Base-by-base conservation (phyloP, 352 stramenopile species). In the Phytophthora lateralis region DNA sequence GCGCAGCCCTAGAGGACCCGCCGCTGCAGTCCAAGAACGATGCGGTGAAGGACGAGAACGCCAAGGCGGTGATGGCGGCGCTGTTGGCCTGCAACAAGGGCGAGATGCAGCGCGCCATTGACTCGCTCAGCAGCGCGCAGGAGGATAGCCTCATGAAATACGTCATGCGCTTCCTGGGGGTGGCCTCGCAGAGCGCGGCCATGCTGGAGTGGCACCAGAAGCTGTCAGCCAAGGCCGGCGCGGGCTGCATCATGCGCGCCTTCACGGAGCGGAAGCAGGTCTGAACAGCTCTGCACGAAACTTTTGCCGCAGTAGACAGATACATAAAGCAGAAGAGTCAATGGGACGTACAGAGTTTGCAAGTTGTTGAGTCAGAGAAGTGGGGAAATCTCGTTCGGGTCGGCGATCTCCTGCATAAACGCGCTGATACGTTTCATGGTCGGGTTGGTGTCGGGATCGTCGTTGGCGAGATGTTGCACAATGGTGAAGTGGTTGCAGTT, bases 91-190 rank as follows among this genome's bases (percentile, higher is more conserved):
- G 87, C 71, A 93, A 93, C 69, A 95, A 95, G 71, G 85, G 82
- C 60, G 87, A 95, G 69, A 92, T 91, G 80, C 82, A 92, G 69
- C 83, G 82, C 56, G 67, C 76, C 24, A 83, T 97, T 57, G 83
- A 95, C 59, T 80, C 75, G 49, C 74, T 97, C 30, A 75, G 46
- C 29, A 78, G 65, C 14, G 73, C 90, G 32, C 60, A 85, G 46
- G 85, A 94, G 55, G 90, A 97, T 63, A 76, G 63, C 7, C 75
- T 97, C 29, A 93, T 96, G 84, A 97, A 96, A 71, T 97, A 96
- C 67, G 64, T 97, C 29, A 88, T 89, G 76, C 82, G 85, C 43
- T 88, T 93, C 37, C 65, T 96, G 17, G 79, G 68, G 2, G 69
- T 91, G 24, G 69, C 88, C 20, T 78, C 78, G 55, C 85, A 95